Conservation (phyloP, 2,329 filamentous ascomycete species). For the Colletotrichum sp. region DNA sequence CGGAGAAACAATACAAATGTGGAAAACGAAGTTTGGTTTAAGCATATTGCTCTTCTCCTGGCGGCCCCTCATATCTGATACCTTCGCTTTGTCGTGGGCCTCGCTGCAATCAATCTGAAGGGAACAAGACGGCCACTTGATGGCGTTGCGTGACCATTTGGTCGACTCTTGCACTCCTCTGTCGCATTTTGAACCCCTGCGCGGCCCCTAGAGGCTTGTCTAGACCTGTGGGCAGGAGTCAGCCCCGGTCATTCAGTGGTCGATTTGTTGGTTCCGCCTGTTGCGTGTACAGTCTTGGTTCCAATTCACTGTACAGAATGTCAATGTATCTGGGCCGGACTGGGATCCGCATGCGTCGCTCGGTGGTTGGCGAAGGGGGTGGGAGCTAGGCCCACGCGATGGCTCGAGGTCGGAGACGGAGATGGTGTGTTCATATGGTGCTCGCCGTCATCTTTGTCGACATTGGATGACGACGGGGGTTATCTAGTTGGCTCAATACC, state of each 20-base stretch:
- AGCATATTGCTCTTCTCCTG: conserved; percentile 15
- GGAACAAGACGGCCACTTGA: conserved; percentile 6
- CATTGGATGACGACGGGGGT: conserved; percentile 12
- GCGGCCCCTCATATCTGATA: not conserved
- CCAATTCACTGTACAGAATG: not conserved
- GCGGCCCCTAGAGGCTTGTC: not conserved
- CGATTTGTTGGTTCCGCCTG: not conserved
- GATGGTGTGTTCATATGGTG: conserved; percentile 17
- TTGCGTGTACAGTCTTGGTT: not conserved
- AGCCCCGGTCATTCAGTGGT: not conserved
- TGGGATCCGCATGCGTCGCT: not conserved
- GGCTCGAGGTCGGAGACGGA: not conserved
- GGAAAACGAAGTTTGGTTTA: conserved; percentile 7
- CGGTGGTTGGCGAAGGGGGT: not conserved
- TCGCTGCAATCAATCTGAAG: conserved; percentile 9
- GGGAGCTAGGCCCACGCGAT: not conserved
- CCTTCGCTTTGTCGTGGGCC: not conserved
- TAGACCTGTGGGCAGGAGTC: conserved; percentile 3
- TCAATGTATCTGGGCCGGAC: not conserved
- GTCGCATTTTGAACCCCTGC: not conserved
- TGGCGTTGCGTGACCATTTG: conserved; percentile 15
- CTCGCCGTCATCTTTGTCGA: not conserved
- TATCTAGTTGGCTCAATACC: conserved; percentile 16
- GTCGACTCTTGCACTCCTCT: not conserved
- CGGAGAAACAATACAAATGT: conserved; percentile 8